Percentiles rank a stretch among this genome's conserved stretches.
Conservation (phyloP, 768 basidiomycete genomes). For the Phanerochaete sordida region DNA sequence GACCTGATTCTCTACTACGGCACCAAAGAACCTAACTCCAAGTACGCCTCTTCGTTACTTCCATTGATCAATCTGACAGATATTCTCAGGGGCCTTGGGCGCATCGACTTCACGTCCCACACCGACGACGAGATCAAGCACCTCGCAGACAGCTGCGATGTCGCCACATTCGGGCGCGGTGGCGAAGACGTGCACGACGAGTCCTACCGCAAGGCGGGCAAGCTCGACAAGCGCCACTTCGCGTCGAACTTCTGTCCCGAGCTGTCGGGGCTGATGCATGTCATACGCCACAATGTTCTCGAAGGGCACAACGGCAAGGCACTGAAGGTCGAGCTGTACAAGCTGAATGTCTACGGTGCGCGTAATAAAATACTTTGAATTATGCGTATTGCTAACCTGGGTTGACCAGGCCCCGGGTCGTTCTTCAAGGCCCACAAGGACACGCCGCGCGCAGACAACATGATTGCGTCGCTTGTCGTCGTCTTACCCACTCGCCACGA, state of each 20-base stretch:
- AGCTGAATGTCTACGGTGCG: constrained; percentile 45
- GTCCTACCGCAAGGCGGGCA: constrained; percentile 29
- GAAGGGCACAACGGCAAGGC: constrained; percentile 8
- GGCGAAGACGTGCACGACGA: constrained; percentile 30
- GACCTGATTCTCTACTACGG: constrained; percentile 14
- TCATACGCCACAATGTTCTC: constrained; percentile 18
- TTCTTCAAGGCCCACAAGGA: constrained; percentile 53
- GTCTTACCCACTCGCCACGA: constrained; percentile 45
- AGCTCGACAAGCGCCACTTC: constrained; percentile 20
- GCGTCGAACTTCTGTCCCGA: constrained; percentile 3
- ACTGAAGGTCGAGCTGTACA: constrained; percentile 38
- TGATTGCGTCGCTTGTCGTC: constrained; percentile 52
- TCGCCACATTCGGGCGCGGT: constrained; percentile 27
- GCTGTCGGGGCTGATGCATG: constrained; percentile 1
- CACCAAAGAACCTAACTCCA: background rate
- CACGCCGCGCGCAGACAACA: constrained; percentile 38
- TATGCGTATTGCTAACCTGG: background rate
- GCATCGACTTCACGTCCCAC: constrained; percentile 11
- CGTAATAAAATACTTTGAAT: too few species aligned
- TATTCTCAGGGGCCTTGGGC: background rate
- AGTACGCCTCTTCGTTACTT: background rate
- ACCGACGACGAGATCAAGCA: constrained; percentile 13
- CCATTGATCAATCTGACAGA: background rate
- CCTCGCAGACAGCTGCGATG: constrained; percentile 22
- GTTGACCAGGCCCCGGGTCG: constrained; percentile 32